Evolutionary conservation across 2,329 filamentous ascomycete species (phyloP).

Genomic region (Cladosporium phlei): DNA sequence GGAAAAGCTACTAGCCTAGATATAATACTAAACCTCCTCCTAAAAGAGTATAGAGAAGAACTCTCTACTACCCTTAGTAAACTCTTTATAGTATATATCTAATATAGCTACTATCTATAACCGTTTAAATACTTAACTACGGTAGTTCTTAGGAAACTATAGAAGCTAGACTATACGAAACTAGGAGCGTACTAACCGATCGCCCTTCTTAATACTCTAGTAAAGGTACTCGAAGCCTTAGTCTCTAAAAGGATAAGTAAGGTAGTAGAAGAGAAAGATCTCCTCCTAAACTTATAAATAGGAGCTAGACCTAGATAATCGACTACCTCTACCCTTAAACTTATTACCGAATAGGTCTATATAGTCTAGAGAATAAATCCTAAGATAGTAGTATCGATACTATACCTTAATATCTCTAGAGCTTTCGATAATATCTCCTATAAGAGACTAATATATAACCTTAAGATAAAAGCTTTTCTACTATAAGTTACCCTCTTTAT

Average conservation of each 20-base stretch:
- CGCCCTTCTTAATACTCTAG: slow-evolving; percentile 24
- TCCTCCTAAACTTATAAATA: neutral
- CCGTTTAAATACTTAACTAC: too few species aligned
- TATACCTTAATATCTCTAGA: slow-evolving; percentile 29
- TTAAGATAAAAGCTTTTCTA: slow-evolving; percentile 29
- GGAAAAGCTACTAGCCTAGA: too few species aligned
- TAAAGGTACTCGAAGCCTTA: slow-evolving; percentile 12
- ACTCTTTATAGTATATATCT: too few species aligned
- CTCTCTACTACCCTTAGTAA: too few species aligned
- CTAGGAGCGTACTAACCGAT: slow-evolving; percentile 27
- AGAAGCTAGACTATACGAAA: slow-evolving; percentile 24
- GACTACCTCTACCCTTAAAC: neutral
- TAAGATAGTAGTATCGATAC: slow-evolving; percentile 25
- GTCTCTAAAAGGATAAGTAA: neutral
- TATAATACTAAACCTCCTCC: too few species aligned
- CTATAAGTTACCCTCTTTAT: slow-evolving; percentile 20
- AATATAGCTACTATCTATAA: too few species aligned
- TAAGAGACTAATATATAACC: slow-evolving; percentile 31
- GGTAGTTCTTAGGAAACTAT: slow-evolving; percentile 24
- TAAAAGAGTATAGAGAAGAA: too few species aligned
- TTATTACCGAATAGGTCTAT: neutral
- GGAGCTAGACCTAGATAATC: neutral
- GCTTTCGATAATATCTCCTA: slow-evolving; percentile 35
- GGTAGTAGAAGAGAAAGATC: neutral
- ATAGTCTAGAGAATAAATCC: neutral